phyloP scores from a whole-genome alignment of 2,329 filamentous ascomycete species.

The Sporothrix curviconia region DNA sequence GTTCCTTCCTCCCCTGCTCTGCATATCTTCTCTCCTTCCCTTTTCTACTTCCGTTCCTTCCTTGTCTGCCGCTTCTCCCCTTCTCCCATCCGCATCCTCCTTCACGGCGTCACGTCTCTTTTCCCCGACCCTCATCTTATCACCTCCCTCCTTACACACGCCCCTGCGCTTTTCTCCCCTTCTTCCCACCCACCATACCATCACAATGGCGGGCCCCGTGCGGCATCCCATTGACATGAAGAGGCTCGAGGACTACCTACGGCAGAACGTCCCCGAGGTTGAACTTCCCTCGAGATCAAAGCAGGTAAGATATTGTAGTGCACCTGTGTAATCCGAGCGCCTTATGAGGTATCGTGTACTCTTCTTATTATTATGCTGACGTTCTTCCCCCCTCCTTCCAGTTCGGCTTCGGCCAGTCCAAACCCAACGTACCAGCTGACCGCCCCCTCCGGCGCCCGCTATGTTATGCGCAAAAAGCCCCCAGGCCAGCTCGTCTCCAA shows the following conservation, averaged over 20 bases:
- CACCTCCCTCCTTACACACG: no score
- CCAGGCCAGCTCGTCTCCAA: constrained; percentile 89
- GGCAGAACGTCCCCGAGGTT: constrained; percentile 73
- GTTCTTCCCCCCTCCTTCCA: constrained; percentile 33
- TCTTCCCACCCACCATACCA: not conserved
- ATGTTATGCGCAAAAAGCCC: constrained; percentile 94
- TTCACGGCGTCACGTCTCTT: no score
- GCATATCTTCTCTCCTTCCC: not conserved
- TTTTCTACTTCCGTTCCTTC: not conserved
- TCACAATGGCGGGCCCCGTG: constrained; percentile 71
- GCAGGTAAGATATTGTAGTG: constrained; percentile 64
- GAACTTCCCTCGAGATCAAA: constrained; percentile 76
- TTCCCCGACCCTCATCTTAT: no score
- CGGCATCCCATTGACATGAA: constrained; percentile 83
- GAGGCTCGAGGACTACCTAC: constrained; percentile 73
- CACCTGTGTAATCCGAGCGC: no score
- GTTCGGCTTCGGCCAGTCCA: constrained; percentile 97
- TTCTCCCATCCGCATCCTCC: not conserved
- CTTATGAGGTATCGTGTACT: no score
- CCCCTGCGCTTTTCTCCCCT: no score
- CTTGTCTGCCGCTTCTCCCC: not conserved
- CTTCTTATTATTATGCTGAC: no score
- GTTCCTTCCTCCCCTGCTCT: not conserved
- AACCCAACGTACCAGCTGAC: constrained; percentile 93
- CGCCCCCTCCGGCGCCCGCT: constrained; percentile 60